Evolutionary conservation across 805 yeast genomes (phyloP).

Genomic region (Candida germanica): DNA sequence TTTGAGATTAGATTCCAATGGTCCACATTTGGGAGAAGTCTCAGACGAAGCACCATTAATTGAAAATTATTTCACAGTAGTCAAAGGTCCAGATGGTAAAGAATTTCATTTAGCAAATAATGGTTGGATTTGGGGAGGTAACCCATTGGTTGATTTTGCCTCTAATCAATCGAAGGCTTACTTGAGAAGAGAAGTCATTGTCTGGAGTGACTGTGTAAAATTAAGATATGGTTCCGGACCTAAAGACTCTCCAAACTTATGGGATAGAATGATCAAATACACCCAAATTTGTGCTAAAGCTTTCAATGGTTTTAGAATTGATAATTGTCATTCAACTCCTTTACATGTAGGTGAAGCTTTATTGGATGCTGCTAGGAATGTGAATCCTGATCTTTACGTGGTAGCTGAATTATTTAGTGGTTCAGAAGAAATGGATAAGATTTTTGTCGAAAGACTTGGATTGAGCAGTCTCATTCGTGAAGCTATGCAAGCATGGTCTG

Average conservation of each 20-base stretch:
- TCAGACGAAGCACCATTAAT: conserved; percentile 54
- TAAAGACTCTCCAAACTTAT: conserved; percentile 81
- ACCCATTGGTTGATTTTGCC: conserved; percentile 92
- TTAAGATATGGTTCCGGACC: conserved; percentile 77
- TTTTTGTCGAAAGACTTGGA: conserved; percentile 88
- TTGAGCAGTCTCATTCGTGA: conserved; percentile 87
- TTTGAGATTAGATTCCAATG: conserved; percentile 72
- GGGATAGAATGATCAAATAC: conserved; percentile 85
- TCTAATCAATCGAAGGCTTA: conserved; percentile 75
- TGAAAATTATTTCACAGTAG: conserved; percentile 85
- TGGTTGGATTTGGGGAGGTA: conserved; percentile 99
- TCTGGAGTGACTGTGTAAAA: conserved; percentile 98
- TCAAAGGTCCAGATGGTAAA: conserved; percentile 49
- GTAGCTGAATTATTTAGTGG: conserved; percentile 96
- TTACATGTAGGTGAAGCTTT: conserved; percentile 88
- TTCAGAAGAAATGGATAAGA: conserved; percentile 82
- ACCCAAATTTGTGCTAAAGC: conserved; percentile 65
- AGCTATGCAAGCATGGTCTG: conserved; percentile 96
- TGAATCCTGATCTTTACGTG: conserved; percentile 82
- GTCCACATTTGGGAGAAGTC: conserved; percentile 74
- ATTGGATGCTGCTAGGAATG: conserved; percentile 81
- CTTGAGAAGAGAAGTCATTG: conserved; percentile 85
- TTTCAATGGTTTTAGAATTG: conserved; percentile 88
- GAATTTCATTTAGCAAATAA: conserved; percentile 82
- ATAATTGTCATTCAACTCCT: conserved; percentile 96